A percentile compares a stretch with the other conserved stretches of the same genome.
phyloP scores from a whole-genome alignment of 2,329 filamentous ascomycete genomes.

The Trichothecium roseum region DNA sequence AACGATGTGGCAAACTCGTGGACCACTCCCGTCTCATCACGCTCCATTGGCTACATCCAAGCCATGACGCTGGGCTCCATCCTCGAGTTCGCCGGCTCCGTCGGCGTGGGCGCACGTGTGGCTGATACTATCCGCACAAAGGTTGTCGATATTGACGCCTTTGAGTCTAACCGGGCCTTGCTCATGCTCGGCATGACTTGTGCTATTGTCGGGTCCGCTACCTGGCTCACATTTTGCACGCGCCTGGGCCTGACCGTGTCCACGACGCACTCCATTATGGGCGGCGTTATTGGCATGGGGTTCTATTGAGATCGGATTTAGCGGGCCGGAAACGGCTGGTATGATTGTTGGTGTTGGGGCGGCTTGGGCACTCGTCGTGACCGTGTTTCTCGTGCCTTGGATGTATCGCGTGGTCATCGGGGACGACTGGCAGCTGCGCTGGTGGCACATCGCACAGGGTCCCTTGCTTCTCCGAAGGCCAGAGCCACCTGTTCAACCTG shows the following conservation, averaged over 20 bases:
- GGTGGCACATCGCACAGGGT: conserved; percentile 42
- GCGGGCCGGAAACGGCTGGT: conserved; percentile 35
- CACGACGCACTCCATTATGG: conserved; percentile 51
- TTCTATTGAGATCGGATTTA: conserved; percentile 34
- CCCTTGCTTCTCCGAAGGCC: conserved; percentile 38
- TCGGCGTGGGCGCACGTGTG: conserved; percentile 50
- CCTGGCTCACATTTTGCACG: conserved; percentile 49
- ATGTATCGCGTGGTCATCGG: conserved; percentile 46
- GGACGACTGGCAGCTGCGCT: conserved; percentile 49
- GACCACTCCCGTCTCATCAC: conserved; percentile 63
- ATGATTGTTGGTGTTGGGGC: conserved; percentile 43
- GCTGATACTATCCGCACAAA: conserved; percentile 53
- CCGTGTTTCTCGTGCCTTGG: conserved; percentile 48
- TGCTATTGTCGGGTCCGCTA: conserved; percentile 40
- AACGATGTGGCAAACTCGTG: conserved; percentile 69
- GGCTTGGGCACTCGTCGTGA: conserved; percentile 36
- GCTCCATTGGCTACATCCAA: conserved; percentile 51
- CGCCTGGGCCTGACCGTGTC: conserved; percentile 46
- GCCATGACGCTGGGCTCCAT: conserved; percentile 47
- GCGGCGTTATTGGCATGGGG: conserved; percentile 48
- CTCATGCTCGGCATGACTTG: conserved; percentile 51
- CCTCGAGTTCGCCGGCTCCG: conserved; percentile 52
- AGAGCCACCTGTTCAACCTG: conserved; percentile 29
- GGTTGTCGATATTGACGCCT: conserved; percentile 39
- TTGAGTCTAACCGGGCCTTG: conserved; percentile 34